A percentile compares a stretch with the other conserved stretches of the same genome.
phyloP scores from a whole-genome alignment of 1,139 yeast species.

The Diutina sp. region DNA sequence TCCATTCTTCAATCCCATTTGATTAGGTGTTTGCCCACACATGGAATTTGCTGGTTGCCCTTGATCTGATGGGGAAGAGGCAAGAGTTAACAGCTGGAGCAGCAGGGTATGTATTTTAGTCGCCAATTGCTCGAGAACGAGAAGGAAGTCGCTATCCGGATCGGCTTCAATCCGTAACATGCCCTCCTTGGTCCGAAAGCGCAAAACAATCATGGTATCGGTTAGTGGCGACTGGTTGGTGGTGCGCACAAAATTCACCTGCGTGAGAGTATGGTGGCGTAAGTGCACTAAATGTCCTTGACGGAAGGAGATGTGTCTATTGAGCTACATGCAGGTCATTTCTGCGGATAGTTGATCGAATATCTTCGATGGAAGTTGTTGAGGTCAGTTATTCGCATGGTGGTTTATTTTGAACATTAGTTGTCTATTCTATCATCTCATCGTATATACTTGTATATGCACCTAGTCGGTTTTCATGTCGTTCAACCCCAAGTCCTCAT shows the following conservation, averaged over 20 bases:
- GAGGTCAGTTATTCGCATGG: background rate
- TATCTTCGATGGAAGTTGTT: background rate
- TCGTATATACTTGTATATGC: background rate
- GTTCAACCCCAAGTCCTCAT: constrained; percentile 82
- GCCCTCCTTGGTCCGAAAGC: constrained; percentile 81
- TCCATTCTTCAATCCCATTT: background rate
- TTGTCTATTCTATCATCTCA: background rate
- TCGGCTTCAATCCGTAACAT: constrained; percentile 56
- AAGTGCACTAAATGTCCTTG: background rate
- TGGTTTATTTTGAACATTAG: background rate
- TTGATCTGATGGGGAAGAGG: background rate
- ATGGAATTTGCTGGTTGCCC: background rate
- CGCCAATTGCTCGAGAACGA: constrained; percentile 32
- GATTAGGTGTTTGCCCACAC: background rate
- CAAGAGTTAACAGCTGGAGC: background rate
- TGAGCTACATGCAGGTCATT: no score
- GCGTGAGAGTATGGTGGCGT: background rate
- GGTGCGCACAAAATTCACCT: background rate
- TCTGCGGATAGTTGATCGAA: background rate
- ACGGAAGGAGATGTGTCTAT: no score
- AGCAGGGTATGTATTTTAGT: constrained; percentile 13
- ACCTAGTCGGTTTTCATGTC: constrained; percentile 47
- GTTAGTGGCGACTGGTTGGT: background rate
- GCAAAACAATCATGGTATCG: constrained; percentile 17
- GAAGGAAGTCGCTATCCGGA: constrained; percentile 30